These are phyloP conservation scores for Decorospora gaudefroyi DNA, from an alignment of 2,329 filamentous ascomycete species.

Conservation along the genomic window DNA sequence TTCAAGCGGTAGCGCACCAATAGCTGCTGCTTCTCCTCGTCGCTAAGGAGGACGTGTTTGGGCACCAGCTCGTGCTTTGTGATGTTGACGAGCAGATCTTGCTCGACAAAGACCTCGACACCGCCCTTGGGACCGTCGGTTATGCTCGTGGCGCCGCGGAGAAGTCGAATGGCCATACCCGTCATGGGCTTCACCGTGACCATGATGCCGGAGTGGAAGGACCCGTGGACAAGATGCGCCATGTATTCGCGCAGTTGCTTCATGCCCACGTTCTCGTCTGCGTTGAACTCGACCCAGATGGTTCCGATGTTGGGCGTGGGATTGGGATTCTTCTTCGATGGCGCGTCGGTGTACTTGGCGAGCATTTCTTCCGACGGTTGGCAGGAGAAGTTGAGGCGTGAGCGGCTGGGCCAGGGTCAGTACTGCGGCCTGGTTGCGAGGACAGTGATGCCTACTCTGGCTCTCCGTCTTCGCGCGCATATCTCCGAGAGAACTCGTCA, in stretches of 20 bases:
- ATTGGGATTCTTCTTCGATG: constrained; percentile 69
- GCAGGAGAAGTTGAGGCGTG: constrained; percentile 84
- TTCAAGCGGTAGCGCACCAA: constrained; percentile 91
- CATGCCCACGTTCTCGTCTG: constrained; percentile 79
- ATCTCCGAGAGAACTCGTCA: constrained; percentile 76
- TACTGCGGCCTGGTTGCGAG: constrained; percentile 4
- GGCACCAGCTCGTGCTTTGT: constrained; percentile 97
- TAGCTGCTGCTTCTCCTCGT: constrained; percentile 84
- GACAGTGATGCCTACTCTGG: constrained; percentile 66
- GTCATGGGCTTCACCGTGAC: constrained; percentile 83
- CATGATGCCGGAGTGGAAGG: constrained; percentile 89
- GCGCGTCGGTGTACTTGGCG: constrained; percentile 75
- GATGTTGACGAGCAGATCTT: constrained; percentile 96
- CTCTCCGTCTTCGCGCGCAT: constrained; percentile 71
- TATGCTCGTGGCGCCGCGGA: constrained; percentile 38
- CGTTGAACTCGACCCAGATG: constrained; percentile 91
- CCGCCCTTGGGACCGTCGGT: constrained; percentile 69
- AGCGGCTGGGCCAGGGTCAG: constrained; percentile 62
- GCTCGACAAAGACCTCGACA: constrained; percentile 94
- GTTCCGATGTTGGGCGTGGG: constrained; percentile 77
- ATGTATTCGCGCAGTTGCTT: constrained; percentile 91
- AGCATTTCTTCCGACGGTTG: constrained; percentile 84
- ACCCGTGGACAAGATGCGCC: constrained; percentile 75
- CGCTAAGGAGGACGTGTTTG: constrained; percentile 85
- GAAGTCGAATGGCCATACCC: constrained; percentile 64